Evolutionary conservation across 495 filamentous ascomycete species (phyloP), one percentile per base, ranked within the genome.

Genomic region (Aspergillus leporis): DNA sequence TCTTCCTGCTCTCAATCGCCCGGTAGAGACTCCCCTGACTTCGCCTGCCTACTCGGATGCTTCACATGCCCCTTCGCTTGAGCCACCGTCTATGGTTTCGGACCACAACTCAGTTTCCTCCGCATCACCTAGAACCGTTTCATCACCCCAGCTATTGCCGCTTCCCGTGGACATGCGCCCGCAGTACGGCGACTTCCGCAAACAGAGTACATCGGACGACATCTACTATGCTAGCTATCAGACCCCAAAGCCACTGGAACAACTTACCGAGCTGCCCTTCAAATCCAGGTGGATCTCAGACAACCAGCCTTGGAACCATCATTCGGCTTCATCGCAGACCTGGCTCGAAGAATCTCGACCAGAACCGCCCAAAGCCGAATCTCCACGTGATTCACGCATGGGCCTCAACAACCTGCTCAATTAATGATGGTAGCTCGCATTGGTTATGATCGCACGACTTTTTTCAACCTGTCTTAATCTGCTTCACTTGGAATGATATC

Each of bases 81-180:
- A 87, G n/a, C 84, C 87, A 1, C 88, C 88, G 25, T 90, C 87
- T 4, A 80, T 91, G 61, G 77, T 90, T 28, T 91, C 89, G 2
- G 88, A 91, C 66, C 81, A 79, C 58, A 82, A 85, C 63, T 90
- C 86, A 0, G 76, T 81, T n/a, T 84, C 81, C 62, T 86, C 85
- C 21, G 73, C 81, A 21, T 84, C 81, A 16, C 81, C 84, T 16
- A 67, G 73, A 55, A 79, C 74, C 28, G 38, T 76, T 28, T 66
- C 73, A 5, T 80, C 77, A 4, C 77, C 77, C 16, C 76, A 78
- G 50, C 63, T 77, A 10, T 63, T 77, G 16, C 75, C 77, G 8
- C 56, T 76, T n/a, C 72, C 71, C 0, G 65, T 72, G 34, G 73
- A 75, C 43, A 18, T 66, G 49, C 71, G 72, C 28, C 56, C 66